Evolutionary conservation across 1,284 basidiomycete species (phyloP), one percentile per base, ranked within the genome.

Genomic region (Sphagnurus paluster): DNA sequence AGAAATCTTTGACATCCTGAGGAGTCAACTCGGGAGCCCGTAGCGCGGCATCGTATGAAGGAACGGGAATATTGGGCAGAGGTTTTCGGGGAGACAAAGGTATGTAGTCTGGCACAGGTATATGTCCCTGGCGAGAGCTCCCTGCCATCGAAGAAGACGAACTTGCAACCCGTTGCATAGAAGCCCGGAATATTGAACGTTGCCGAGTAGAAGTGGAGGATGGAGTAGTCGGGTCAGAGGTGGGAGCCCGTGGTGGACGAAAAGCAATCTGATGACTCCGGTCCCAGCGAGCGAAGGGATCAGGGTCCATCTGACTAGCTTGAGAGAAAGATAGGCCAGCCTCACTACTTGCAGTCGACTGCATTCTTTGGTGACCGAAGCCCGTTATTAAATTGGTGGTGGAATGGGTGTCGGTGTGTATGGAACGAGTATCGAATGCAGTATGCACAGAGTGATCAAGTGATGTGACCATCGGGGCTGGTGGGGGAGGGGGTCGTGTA

Each of bases 61-160:
- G 55, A 6, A 52, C 42, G 11, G 54, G 54, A 28, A 56, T 50
- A 6, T 29, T 30, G 9, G 54, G 54, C 24, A 56, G 39, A 26
- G 55, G 54, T 39, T 46, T 50, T 13, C 55, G 48, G 35, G 49
- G 42, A 23, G 52, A 46, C 32, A 38, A 40, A 10, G 36, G 38
- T 2, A 32, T 41, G n/a, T 46, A 34, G 17, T 42, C 39, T 21
- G 44, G 33, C 11, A 21, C 24, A 36, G 32, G 37, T 2, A 37
- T 25, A 14, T 26, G 34, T 14, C 29, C 21, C 25, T 17, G 42
- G 13, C 39, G 46, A 20, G 43, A 38, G 16, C 42, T 44, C 29
- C 34, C 36, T 29, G n/a, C 21, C 20, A 37, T 39, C 4, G 44
- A 42, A 20, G 29, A 13, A 5, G 42, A 44, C 13, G 49, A 41